Conservation (phyloP, 106 monocot species). For the Vanilla planifolia region DNA sequence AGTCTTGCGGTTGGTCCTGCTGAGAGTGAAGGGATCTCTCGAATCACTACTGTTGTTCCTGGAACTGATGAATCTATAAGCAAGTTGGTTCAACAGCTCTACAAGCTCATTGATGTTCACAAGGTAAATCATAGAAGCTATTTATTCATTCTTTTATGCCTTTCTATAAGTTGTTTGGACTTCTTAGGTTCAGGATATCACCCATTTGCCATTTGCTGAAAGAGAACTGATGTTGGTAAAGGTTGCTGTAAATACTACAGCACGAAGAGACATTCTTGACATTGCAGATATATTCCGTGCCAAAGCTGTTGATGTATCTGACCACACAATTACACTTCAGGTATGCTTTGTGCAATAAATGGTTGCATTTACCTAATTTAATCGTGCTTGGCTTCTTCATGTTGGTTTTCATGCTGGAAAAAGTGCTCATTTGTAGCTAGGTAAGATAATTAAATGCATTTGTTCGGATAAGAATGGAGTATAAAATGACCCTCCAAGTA, state of each 20-base stretch:
- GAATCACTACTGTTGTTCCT: conserved; percentile 91
- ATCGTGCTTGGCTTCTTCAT: too few species aligned
- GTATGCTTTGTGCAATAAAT: too few species aligned
- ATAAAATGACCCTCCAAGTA: too few species aligned
- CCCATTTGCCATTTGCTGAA: conserved; percentile 82
- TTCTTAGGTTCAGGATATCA: conserved; percentile 80
- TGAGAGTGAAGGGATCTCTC: conserved; percentile 73
- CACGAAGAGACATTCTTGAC: conserved; percentile 83
- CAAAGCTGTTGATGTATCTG: conserved; percentile 93
- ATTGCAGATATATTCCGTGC: conserved; percentile 91
- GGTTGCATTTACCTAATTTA: too few species aligned
- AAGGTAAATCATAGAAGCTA: conserved; percentile 37
- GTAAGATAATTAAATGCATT: too few species aligned
- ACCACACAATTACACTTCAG: conserved; percentile 94
- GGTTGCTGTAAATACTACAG: conserved; percentile 80
- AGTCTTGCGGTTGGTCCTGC: conserved; percentile 94
- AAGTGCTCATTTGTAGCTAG: too few species aligned
- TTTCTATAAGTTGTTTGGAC: neutral
- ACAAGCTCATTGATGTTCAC: conserved; percentile 88
- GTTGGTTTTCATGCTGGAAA: too few species aligned
- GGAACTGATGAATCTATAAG: conserved; percentile 80
- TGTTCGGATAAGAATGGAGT: too few species aligned
- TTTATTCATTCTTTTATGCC: neutral
- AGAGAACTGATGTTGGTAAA: conserved; percentile 97
- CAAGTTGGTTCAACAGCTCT: conserved; percentile 82